These are phyloP conservation scores for Cercospora beticola DNA, from an alignment of 2,329 filamentous ascomycete genomes.

Conservation along the genomic window DNA sequence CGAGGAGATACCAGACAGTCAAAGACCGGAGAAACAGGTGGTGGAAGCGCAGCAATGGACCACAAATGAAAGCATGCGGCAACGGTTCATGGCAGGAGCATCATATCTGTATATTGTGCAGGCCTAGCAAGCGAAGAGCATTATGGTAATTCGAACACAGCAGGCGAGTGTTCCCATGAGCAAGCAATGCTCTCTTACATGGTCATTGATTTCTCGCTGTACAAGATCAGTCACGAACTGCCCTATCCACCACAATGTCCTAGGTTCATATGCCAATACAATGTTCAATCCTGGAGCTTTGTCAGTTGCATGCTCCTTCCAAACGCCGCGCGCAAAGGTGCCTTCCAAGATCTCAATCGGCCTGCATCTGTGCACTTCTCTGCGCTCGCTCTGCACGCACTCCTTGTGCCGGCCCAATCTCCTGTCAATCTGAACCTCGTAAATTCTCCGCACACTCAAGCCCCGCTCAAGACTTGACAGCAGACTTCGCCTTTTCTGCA, in stretches of 20 bases:
- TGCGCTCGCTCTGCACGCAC: not conserved
- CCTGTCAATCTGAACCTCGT: not conserved
- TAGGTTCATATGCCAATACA: constrained; percentile 4
- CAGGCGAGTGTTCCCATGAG: not conserved
- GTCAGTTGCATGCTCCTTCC: constrained; percentile 3
- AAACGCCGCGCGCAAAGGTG: constrained; percentile 2
- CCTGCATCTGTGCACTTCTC: not conserved
- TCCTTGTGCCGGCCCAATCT: not conserved
- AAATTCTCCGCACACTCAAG: not conserved
- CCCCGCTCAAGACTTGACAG: not conserved
- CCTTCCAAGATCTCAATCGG: not conserved
- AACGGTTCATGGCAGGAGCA: not conserved
- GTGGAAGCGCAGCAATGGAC: not conserved
- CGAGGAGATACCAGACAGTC: not conserved
- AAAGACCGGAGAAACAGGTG: not conserved
- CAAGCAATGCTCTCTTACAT: not conserved
- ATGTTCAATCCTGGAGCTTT: not conserved
- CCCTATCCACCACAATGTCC: constrained; percentile 29
- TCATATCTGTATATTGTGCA: not conserved
- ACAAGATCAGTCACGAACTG: constrained; percentile 22
- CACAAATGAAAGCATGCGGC: not conserved
- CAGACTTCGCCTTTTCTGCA: constrained; percentile 4
- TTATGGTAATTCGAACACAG: not conserved
- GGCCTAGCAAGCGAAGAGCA: not conserved
- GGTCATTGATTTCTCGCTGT: constrained; percentile 24